phyloP scores from a whole-genome alignment of 2,329 filamentous ascomycete genomes.

The Didymella sp. region DNA sequence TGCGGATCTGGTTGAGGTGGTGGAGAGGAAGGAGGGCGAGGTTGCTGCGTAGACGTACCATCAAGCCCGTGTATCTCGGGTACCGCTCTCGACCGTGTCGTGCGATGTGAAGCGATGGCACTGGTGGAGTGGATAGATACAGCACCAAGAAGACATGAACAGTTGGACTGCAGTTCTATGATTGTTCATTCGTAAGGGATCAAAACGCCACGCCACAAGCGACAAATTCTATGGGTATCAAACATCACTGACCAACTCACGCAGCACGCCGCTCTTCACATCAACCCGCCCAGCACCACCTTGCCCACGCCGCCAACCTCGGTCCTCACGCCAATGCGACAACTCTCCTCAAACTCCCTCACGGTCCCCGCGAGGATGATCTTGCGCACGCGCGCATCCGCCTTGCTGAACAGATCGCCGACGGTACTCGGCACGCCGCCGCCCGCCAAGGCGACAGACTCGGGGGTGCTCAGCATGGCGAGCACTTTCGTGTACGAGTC shows the following conservation, averaged over 20 bases:
- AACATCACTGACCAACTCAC: too few relatives aligned
- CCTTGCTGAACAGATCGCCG: constrained; percentile 87
- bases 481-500: constrained; percentile 87
- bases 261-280: too few relatives aligned
- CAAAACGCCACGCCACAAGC: too few relatives aligned
- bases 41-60: constrained; percentile 21
- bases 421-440: constrained; percentile 54
- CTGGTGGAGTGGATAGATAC: too few relatives aligned
- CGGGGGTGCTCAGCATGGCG: constrained; percentile 74
- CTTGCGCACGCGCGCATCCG: constrained; percentile 84
- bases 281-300: constrained; percentile 85
- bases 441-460: constrained; percentile 46
- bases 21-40: constrained; percentile 76
- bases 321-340: constrained; percentile 74
- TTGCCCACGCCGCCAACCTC: constrained; percentile 88
- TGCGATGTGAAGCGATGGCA: too few relatives aligned
- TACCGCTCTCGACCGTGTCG: too few relatives aligned
- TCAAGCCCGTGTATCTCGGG: too few relatives aligned
- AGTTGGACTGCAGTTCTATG: too few relatives aligned
- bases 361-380: constrained; percentile 86
- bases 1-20: constrained; percentile 75
- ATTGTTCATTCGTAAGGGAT: too few relatives aligned
- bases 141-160: too few relatives aligned
- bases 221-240: too few relatives aligned
- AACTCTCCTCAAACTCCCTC: constrained; percentile 91